A percentile compares a stretch with the other conserved stretches of the same genome.
Conservation (phyloP, 2,329 filamentous ascomycete genomes). For the Endothia cerciana region DNA sequence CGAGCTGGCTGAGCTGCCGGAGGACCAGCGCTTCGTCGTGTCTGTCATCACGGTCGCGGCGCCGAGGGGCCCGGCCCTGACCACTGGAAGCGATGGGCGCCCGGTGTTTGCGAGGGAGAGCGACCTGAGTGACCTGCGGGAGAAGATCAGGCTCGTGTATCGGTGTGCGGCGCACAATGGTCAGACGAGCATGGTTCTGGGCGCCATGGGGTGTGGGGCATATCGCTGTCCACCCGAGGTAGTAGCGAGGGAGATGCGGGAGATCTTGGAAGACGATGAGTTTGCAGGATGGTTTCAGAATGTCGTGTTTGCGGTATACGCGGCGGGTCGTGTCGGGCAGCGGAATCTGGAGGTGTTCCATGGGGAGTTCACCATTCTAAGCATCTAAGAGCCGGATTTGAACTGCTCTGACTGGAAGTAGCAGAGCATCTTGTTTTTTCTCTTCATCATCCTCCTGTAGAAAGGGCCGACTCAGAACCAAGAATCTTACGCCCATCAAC, state of each 20-base stretch:
- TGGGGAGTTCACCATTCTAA: not conserved
- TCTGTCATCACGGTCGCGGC: conserved; percentile 14
- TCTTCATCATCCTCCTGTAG: too few species aligned
- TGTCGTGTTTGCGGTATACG: conserved; percentile 9
- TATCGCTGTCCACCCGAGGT: conserved; percentile 12
- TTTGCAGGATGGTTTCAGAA: conserved; percentile 15
- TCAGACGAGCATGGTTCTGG: conserved; percentile 10
- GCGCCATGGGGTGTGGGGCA: conserved; percentile 11
- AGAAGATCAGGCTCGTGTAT: conserved; percentile 10
- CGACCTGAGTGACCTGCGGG: not conserved
- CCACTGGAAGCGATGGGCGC: not conserved
- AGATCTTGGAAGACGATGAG: conserved; percentile 7
- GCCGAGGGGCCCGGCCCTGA: not conserved
- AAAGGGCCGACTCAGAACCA: too few species aligned
- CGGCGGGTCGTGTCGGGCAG: not conserved
- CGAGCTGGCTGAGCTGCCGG: conserved; percentile 3
- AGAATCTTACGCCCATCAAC: too few species aligned
- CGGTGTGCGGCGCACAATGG: conserved; percentile 14
- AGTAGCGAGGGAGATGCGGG: conserved; percentile 8
- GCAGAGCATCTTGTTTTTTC: too few species aligned
- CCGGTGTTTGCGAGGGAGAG: not conserved
- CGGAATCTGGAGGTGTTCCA: conserved; percentile 9
- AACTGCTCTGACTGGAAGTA: too few species aligned
- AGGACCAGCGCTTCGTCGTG: conserved; percentile 11
- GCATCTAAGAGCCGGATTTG: not conserved